These are phyloP conservation scores for Dothistroma septosporum DNA, from an alignment of 2,329 filamentous ascomycete genomes.

Conservation along the genomic window DNA sequence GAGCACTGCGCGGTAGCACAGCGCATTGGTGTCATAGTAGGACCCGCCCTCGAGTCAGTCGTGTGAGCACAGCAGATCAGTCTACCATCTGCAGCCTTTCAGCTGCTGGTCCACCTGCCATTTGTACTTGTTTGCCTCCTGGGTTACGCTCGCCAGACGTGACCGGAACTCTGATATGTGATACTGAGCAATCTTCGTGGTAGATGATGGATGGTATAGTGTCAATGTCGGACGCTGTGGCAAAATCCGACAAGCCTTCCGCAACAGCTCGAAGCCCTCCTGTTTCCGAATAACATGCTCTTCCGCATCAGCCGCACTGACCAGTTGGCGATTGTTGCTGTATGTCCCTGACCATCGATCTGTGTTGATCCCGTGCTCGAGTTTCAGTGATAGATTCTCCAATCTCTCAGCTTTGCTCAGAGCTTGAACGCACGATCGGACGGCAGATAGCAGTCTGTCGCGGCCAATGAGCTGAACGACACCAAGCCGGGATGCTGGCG, in stretches of 20 bases:
- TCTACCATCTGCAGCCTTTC: conserved; percentile 9
- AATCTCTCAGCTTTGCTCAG: conserved; percentile 12
- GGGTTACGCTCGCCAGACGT: conserved; percentile 7
- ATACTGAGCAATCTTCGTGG: conserved; percentile 8
- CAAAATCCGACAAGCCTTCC: conserved; percentile 5
- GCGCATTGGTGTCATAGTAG: neutral
- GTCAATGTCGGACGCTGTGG: conserved; percentile 3
- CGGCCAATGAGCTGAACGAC: conserved; percentile 15
- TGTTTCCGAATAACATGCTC: conserved; percentile 15
- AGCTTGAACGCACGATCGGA: conserved; percentile 12
- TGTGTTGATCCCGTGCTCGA: conserved; percentile 15
- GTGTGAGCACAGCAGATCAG: neutral
- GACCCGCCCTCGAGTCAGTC: neutral
- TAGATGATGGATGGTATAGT: conserved; percentile 9
- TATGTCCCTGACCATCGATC: conserved; percentile 18
- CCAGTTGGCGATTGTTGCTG: conserved; percentile 11
- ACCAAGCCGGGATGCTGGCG: conserved; percentile 18
- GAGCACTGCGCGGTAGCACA: neutral
- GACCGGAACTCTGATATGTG: conserved; percentile 15
- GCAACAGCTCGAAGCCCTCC: conserved; percentile 15
- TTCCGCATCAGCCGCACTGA: conserved; percentile 14
- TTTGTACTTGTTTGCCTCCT: conserved; percentile 22
- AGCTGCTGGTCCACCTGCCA: conserved; percentile 18
- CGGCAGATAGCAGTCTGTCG: conserved; percentile 19
- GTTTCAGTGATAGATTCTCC: conserved; percentile 8